phyloP scores from a whole-genome alignment of 805 yeast genomes.

The Candida andamanensis region DNA sequence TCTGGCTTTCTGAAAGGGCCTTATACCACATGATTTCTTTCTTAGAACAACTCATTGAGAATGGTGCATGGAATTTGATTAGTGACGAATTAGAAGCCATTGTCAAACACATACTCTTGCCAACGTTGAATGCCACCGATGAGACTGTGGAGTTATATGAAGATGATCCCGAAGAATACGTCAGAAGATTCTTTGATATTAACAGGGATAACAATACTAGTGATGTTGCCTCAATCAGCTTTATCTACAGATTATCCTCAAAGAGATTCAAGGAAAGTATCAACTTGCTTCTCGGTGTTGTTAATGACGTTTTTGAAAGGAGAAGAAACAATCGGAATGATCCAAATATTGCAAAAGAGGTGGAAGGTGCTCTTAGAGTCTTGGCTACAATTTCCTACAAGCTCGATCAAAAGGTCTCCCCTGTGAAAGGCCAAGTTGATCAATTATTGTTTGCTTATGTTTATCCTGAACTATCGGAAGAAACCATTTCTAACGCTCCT shows the following conservation, averaged over 20 bases:
- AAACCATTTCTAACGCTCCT: conserved; percentile 26
- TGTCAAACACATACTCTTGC: conserved; percentile 35
- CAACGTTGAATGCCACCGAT: conserved; percentile 34
- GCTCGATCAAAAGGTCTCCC: conserved; percentile 30
- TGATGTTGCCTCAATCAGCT: conserved; percentile 47
- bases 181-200: conserved; percentile 41
- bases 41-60: conserved; percentile 37
- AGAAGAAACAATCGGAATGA: conserved; percentile 26
- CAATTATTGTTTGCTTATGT: conserved; percentile 33
- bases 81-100: conserved; percentile 38
- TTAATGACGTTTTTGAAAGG: conserved; percentile 31
- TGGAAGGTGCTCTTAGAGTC: conserved; percentile 40
- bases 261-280: conserved; percentile 37
- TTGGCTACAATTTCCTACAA: conserved; percentile 37
- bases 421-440: conserved; percentile 37
- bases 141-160: conserved; percentile 39
- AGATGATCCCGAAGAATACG: conserved; percentile 43
- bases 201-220: conserved; percentile 44
- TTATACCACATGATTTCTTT: conserved; percentile 40
- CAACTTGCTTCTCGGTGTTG: conserved; percentile 22
- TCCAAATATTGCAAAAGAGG: conserved; percentile 26
- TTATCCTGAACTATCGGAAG: conserved; percentile 34
- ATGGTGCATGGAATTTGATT: conserved; percentile 33
- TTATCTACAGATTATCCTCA: conserved; percentile 34
- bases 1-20: conserved; percentile 38